These are phyloP conservation scores for Stygiomarasmius scandens DNA, from an alignment of 1,284 basidiomycete species.

Conservation along the genomic window DNA sequence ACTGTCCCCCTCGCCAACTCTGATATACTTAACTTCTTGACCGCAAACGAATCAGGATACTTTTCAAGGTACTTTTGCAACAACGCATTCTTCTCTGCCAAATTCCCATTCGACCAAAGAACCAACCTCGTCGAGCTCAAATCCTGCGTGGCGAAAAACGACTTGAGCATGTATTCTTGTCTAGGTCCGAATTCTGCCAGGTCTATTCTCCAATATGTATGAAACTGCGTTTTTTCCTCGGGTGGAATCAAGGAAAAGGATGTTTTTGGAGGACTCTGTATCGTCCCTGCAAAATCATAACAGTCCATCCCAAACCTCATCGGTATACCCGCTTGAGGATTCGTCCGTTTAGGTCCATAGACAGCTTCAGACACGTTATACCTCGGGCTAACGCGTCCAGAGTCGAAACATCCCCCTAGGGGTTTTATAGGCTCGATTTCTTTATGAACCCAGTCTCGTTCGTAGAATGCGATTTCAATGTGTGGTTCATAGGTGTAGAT, in stretches of 20 bases:
- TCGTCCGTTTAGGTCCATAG: constrained; percentile 61
- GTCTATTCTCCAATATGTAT: constrained; percentile 91
- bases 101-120: constrained; percentile 87
- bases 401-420: constrained; percentile 76
- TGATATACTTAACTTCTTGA: constrained; percentile 70
- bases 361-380: constrained; percentile 74
- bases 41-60: constrained; percentile 72
- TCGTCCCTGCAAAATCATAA: constrained; percentile 84
- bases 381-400: constrained; percentile 52
- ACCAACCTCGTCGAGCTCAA: constrained; percentile 64
- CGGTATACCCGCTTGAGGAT: constrained; percentile 77
- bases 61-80: constrained; percentile 60
- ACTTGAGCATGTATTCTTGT: constrained; percentile 87
- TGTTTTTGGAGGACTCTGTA: constrained; percentile 39
- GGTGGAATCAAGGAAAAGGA: constrained; percentile 15
- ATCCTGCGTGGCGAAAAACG: constrained; percentile 90
- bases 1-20: constrained; percentile 74
- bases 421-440: constrained; percentile 68
- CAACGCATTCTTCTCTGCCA: constrained; percentile 55
- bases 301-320: constrained; percentile 83
- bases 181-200: constrained; percentile 75
- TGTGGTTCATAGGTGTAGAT: constrained; percentile 75
- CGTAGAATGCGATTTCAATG: constrained; percentile 79
- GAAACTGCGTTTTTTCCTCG: constrained; percentile 61
- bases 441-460: constrained; percentile 69